phyloP scores from a whole-genome alignment of 768 basidiomycete genomes.

The Xerocomus spinulosus region DNA sequence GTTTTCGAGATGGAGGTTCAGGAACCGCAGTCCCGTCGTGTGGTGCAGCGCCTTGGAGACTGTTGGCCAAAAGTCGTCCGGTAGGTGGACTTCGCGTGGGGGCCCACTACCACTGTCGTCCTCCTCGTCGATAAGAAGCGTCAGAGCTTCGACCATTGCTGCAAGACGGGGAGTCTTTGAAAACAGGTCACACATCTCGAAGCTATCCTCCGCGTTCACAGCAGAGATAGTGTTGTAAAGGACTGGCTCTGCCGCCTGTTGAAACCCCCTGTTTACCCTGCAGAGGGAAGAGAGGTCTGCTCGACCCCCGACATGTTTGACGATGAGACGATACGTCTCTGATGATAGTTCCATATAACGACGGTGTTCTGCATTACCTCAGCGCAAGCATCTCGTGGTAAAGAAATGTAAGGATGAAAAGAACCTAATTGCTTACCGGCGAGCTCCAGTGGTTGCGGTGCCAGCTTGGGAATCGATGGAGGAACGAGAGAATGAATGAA shows the following conservation, averaged over 20 bases:
- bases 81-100: slow-evolving; percentile 12
- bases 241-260: slow-evolving; percentile 48
- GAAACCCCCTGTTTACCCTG: slow-evolving; percentile 54
- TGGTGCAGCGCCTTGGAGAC: slow-evolving; percentile 47
- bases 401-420: not conserved
- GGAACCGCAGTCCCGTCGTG: slow-evolving; percentile 44
- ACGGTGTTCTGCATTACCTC: slow-evolving; percentile 35
- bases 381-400: not conserved
- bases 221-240: slow-evolving; percentile 58
- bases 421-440: slow-evolving; percentile 7
- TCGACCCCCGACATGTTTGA: slow-evolving; percentile 46
- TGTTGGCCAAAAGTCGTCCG: slow-evolving; percentile 45
- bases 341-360: slow-evolving; percentile 53
- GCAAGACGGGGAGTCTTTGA: slow-evolving; percentile 45
- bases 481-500: not conserved
- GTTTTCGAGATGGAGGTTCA: slow-evolving; percentile 43
- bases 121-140: slow-evolving; percentile 38
- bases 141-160: slow-evolving; percentile 48
- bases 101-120: slow-evolving; percentile 4
- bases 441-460: not conserved
- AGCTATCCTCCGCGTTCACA: slow-evolving; percentile 35
- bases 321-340: slow-evolving; percentile 57
- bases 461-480: not conserved
- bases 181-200: slow-evolving; percentile 46
- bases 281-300: slow-evolving; percentile 54